Evolutionary conservation across 1,284 basidiomycete species (phyloP), one percentile per base, ranked within the genome.

Genomic region (Rugosomyces carneus): DNA sequence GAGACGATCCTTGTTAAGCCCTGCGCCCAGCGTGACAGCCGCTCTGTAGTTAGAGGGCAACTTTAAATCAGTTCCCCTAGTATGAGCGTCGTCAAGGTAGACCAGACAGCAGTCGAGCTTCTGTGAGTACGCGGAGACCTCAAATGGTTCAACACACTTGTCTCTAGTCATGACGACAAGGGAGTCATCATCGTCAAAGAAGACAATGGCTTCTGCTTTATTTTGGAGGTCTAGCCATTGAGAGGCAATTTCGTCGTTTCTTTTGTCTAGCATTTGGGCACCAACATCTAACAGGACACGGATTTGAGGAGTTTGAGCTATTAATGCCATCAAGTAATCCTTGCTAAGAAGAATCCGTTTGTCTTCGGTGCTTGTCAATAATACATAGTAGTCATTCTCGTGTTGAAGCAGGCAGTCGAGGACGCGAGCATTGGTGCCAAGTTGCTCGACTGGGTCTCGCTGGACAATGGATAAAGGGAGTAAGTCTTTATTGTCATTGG

Each of bases 11-110:
- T 80, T 80, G 0, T 73, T 76, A 1, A 79, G 60, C 36, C 71
- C 76, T 0, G 71, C 71, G 0, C 77, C 78, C 1, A 80, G 55
- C 0, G 76, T 80, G 4, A 79, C 76, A 0, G 67, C 70, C 15
- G 78, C 78, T 3, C 72, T 65, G 38, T 62, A 65, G 16, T 63
- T 48, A 1, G 15, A 37, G 0, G 78, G 76, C 26, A 80, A 59
- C 35, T 70, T 77, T 13, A 80, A 59, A 53, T 80, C 77, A 0
- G 75, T 79, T 5, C 78, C 78, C 21, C 78, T 60, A 0, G 79
- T 80, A 48, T 80, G 77, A 0, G 72, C 72, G 52, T 81, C 78
- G 36, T 80, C 78, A 0, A 81, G 68, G 48, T 81, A 80, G 1
- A 78, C 53, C 3, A 77, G 49, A 26, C 74, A 76, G 50, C 65